phyloP scores from a whole-genome alignment of 2,329 filamentous ascomycete genomes.

The Boeremia exigua region DNA sequence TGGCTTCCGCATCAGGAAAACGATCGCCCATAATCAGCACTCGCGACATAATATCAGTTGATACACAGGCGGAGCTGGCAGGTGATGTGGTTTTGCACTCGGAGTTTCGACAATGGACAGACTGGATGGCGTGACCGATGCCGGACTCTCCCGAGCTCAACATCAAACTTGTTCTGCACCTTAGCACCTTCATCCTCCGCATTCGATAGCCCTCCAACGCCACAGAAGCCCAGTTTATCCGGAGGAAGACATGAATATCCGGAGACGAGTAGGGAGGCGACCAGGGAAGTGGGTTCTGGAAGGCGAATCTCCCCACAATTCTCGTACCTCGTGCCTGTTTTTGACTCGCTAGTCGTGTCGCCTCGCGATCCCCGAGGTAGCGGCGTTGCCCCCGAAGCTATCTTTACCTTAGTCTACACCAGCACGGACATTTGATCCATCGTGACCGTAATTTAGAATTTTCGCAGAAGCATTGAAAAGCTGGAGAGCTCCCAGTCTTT shows the following conservation, averaged over 20 bases:
- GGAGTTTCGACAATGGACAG: constrained; percentile 5
- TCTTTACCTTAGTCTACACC: constrained; percentile 21
- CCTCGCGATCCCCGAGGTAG: constrained; percentile 18
- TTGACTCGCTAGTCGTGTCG: constrained; percentile 19
- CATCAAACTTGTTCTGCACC: constrained; percentile 17
- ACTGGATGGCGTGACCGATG: constrained; percentile 16
- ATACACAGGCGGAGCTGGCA: constrained; percentile 8
- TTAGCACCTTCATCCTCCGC: constrained; percentile 11
- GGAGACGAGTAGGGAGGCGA: constrained; percentile 15
- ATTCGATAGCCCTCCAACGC: constrained; percentile 18
- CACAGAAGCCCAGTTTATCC: constrained; percentile 17
- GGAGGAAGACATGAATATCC: constrained; percentile 14
- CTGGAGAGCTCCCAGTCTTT: constrained; percentile 5
- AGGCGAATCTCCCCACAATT: constrained; percentile 21
- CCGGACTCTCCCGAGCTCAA: constrained; percentile 18
- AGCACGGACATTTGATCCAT: constrained; percentile 15
- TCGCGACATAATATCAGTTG: constrained; percentile 8
- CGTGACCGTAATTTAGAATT: constrained; percentile 18
- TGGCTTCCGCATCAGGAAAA: constrained; percentile 1
- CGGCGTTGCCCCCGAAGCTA: constrained; percentile 16
- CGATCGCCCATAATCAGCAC: constrained; percentile 4
- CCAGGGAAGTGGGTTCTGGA: constrained; percentile 21
- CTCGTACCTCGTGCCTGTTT: constrained; percentile 20
- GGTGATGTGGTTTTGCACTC: constrained; percentile 12
- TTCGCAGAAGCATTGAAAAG: constrained; percentile 18